Conservation (phyloP, 1,139 yeast species). For the Kodamaea plutei region DNA sequence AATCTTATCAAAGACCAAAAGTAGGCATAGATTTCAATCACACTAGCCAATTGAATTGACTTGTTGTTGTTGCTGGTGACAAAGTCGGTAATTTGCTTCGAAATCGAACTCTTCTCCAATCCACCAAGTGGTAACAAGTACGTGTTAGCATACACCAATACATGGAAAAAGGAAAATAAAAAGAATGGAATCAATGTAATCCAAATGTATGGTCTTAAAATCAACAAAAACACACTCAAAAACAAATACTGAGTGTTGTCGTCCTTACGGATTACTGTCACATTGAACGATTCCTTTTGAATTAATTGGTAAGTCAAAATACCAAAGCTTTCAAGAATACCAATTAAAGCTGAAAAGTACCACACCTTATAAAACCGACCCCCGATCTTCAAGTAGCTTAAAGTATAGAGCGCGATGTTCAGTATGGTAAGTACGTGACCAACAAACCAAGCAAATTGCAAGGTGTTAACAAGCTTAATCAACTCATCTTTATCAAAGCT, state of each 20-base stretch:
- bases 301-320: constrained; percentile 62
- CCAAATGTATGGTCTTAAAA: constrained; percentile 49
- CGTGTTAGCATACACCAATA: constrained; percentile 60
- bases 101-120: constrained; percentile 36
- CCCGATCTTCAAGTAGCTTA: constrained; percentile 35
- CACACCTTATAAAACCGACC: constrained; percentile 32
- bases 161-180: constrained; percentile 71
- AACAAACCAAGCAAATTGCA: constrained; percentile 60
- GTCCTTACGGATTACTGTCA: constrained; percentile 38
- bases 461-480: constrained; percentile 21
- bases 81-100: constrained; percentile 47
- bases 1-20: constrained; percentile 50
- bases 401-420: constrained; percentile 49
- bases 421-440: constrained; percentile 70
- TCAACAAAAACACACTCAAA: constrained; percentile 55
- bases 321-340: constrained; percentile 72
- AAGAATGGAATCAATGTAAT: constrained; percentile 63
- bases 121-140: constrained; percentile 66
- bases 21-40: constrained; percentile 59
- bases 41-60: constrained; percentile 69
- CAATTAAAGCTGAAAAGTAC: constrained; percentile 60
- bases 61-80: constrained; percentile 61
- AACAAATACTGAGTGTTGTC: constrained; percentile 66
- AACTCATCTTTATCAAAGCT: constrained; percentile 7
- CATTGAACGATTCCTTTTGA: constrained; percentile 26